Evolutionary conservation across 352 stramenopile genomes (phyloP), one percentile per base, ranked within the genome.

Genomic region (Pythium grandisporangium): DNA sequence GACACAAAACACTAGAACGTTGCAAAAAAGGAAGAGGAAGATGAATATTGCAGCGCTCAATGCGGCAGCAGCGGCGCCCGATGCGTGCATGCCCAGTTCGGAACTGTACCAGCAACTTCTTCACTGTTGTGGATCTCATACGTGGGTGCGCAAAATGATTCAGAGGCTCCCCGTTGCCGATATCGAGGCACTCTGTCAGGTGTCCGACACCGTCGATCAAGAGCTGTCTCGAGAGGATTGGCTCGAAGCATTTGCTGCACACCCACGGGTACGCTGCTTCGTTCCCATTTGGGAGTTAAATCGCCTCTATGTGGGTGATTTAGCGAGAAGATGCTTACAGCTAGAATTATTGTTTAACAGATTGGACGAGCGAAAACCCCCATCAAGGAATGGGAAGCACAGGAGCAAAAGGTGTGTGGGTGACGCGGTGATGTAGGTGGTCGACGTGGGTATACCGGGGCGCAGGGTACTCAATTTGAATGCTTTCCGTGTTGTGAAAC

Each of bases 341-440:
- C 8, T 5, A 32, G 22, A 19, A 16, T 37, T 40, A 20, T 3
- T 36, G 17, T 14, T n/a, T 17, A 25, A 13, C 26, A 86, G 74
- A 88, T 88, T 58, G 71, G 74, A 16, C 66, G 71, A 19, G 59
- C 63, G 37, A 84, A 83, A 44, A 59, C 70, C 41, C 60, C 69
- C 13, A 84, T 88, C 35, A 72, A 70, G 45, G 47, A 70, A 21
- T 88, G 71, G 74, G 74, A 85, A 56, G 71, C 74, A 10, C 74
- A 88, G 37, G 74, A 88, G 35, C 74, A 88, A 59, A 57, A 81
- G 55, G 74, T 78, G 3, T 30, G 12, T 20, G 5, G 30, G 7
- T 45, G 5, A 25, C 12, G 34, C 24, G 6, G 6, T 41, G 29
- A 32, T n/a, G 41, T 37, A 22, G 4, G 13, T 27, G 16, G 2